Percentiles rank a stretch among this genome's conserved stretches.
Conservation (phyloP, 2,329 filamentous ascomycete genomes). For the Fusarium sp. region DNA sequence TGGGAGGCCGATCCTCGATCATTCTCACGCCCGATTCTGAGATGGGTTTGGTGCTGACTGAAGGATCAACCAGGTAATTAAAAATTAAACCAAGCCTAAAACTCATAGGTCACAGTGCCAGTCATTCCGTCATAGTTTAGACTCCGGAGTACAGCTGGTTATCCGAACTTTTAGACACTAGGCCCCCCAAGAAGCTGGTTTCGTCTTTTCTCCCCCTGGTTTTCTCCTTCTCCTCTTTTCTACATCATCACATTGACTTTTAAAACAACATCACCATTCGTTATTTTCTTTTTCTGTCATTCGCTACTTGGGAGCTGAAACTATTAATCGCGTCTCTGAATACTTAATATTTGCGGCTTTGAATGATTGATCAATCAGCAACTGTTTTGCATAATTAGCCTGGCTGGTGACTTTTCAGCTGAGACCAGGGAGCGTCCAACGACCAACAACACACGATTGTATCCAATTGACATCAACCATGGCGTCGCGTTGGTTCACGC, state of each 20-base stretch:
- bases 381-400: conserved; percentile 5
- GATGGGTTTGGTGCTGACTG: conserved; percentile 24
- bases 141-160: no score
- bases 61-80: conserved; percentile 28
- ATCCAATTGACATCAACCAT: conserved; percentile 34
- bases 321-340: not conserved
- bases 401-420: conserved; percentile 31
- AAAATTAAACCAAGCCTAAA: conserved; percentile 12
- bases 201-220: not conserved
- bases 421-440: conserved; percentile 13
- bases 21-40: conserved; percentile 3
- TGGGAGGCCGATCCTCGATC: not conserved
- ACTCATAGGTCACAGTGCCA: not conserved
- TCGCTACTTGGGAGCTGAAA: conserved; percentile 18
- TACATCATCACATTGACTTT: not conserved
- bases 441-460: not conserved
- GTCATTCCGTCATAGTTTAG: not conserved
- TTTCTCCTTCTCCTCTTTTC: conserved; percentile 4
- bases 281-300: conserved; percentile 4
- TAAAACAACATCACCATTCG: not conserved
- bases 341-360: not conserved
- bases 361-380: conserved; percentile 12
- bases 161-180: not conserved
- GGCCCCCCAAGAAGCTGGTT: not conserved
- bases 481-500: conserved; percentile 48